Base-by-base conservation (phyloP, 2,329 filamentous ascomycete species). In the Cladosporium halotolerans region DNA sequence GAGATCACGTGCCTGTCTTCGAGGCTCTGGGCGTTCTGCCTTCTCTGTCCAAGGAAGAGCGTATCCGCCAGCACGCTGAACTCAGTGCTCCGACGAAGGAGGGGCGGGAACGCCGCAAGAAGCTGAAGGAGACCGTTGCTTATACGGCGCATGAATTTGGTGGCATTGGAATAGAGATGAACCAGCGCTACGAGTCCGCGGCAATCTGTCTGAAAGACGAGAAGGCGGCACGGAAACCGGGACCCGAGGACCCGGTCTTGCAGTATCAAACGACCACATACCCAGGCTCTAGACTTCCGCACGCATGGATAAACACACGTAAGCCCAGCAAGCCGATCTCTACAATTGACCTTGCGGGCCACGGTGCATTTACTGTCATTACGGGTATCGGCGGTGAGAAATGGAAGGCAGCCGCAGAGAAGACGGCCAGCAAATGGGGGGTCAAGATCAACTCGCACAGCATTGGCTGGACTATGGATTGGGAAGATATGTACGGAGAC, bases 401-500 rank as follows among this genome's bases (percentile, higher is more conserved):
- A 2, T 84, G 82, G 82, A 77, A 74, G 50, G 52, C 57, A 1
- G 81, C 81, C 1, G 79, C 77, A 0, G 52, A 55, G 3, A 62
- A 60, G 2, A 72, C 78, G 2, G 57, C 63, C 0, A 58, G 66
- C 14, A 57, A 65, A 7, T 60, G 79, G 0, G 74, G 72, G 0
- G 63, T 84, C 0, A 65, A 71, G 7, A 70, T 85, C 31, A 72
- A 70, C 3, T 71, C 68, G 1, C 75, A 79, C 55, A 73, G 71
- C 2, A 79, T 85, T 57, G 82, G 83, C 0, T 81, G 74, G 67
- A 68, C 73, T 11, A 76, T 79, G 56, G 80, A 85, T 54, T 85
- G 74, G 57, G 77, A 83, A 62, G 83, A 85, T 62, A 72, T 81
- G 0, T 85, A 84, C 63, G 76, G 76, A 55, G 79, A 83, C 53